Percentiles rank a stretch among this genome's conserved stretches.
These are phyloP conservation scores for Termitomyces sp. DNA, from an alignment of 768 basidiomycete species.

Conservation along the genomic window DNA sequence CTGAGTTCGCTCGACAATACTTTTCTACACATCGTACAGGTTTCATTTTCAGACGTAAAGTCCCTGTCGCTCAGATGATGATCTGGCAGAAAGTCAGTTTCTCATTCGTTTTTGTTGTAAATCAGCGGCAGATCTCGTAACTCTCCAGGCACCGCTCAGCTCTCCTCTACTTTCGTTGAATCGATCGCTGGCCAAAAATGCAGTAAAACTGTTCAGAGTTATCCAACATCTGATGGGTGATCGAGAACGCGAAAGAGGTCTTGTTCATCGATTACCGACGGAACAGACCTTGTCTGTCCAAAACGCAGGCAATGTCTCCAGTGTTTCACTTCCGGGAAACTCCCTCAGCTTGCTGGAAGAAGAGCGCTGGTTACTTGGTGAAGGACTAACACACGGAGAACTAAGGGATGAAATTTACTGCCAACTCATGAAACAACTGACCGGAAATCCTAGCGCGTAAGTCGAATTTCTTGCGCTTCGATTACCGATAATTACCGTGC, in stretches of 20 bases:
- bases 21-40: slow-evolving; percentile 90
- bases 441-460: slow-evolving; percentile 72
- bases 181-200: slow-evolving; percentile 63
- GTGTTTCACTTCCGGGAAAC: slow-evolving; percentile 35
- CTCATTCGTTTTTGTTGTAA: neutral
- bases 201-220: slow-evolving; percentile 81
- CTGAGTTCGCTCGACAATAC: slow-evolving; percentile 81
- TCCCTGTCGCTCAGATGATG: slow-evolving; percentile 87
- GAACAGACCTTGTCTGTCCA: slow-evolving; percentile 39
- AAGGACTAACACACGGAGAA: slow-evolving; percentile 77
- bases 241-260: slow-evolving; percentile 63
- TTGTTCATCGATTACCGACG: slow-evolving; percentile 42
- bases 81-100: slow-evolving; percentile 75
- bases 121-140: neutral
- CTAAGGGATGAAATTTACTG: slow-evolving; percentile 92
- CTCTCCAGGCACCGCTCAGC: slow-evolving; percentile 48
- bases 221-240: slow-evolving; percentile 95
- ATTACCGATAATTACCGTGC: slow-evolving; percentile 2
- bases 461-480: slow-evolving; percentile 21
- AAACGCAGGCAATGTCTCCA: slow-evolving; percentile 39
- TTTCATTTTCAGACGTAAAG: slow-evolving; percentile 74
- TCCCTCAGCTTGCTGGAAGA: slow-evolving; percentile 61
- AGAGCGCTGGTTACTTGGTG: slow-evolving; percentile 78
- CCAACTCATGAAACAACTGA: slow-evolving; percentile 89
- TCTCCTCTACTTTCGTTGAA: slow-evolving; percentile 73